Percentiles rank a stretch among this genome's conserved stretches.
Evolutionary conservation across 2,329 filamentous ascomycete species (phyloP).

Genomic region (Cercospora sojina): DNA sequence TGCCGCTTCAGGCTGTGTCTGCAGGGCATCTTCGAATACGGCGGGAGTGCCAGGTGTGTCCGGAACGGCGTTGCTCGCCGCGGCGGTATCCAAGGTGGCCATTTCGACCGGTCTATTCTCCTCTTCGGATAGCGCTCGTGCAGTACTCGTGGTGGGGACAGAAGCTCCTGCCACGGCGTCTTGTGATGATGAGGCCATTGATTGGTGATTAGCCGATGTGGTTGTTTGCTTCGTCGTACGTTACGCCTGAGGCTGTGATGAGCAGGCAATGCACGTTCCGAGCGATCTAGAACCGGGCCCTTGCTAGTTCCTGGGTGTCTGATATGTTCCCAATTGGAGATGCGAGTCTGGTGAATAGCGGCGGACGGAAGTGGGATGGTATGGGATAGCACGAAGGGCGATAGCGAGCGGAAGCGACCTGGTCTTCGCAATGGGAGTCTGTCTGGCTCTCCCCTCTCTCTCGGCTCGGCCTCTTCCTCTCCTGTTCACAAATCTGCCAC

Average conservation of each 20-base stretch:
- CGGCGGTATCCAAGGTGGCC: background rate
- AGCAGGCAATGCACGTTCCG: background rate
- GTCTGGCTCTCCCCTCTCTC: background rate
- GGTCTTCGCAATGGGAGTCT: constrained; percentile 6
- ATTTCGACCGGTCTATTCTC: constrained; percentile 17
- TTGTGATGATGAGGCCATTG: constrained; percentile 16
- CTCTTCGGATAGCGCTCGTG: constrained; percentile 9
- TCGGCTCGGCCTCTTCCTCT: background rate
- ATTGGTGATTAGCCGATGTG: background rate
- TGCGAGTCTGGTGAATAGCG: background rate
- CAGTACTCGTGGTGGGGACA: constrained; percentile 9
- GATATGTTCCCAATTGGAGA: background rate
- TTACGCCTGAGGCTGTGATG: background rate
- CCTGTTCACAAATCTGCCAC: background rate
- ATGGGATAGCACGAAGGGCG: background rate
- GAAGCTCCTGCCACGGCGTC: constrained; percentile 25
- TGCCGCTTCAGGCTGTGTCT: constrained; percentile 7
- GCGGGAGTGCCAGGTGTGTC: constrained; percentile 10
- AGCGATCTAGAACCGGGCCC: background rate
- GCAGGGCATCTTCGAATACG: constrained; percentile 15
- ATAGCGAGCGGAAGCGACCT: constrained; percentile 10
- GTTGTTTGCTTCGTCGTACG: background rate
- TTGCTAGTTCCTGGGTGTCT: background rate
- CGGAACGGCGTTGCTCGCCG: background rate
- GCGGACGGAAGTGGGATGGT: background rate